Percentiles rank a stretch among this genome's conserved stretches.
Evolutionary conservation across 805 yeast species (phyloP).

Genomic region (Pichia paraexigua): DNA sequence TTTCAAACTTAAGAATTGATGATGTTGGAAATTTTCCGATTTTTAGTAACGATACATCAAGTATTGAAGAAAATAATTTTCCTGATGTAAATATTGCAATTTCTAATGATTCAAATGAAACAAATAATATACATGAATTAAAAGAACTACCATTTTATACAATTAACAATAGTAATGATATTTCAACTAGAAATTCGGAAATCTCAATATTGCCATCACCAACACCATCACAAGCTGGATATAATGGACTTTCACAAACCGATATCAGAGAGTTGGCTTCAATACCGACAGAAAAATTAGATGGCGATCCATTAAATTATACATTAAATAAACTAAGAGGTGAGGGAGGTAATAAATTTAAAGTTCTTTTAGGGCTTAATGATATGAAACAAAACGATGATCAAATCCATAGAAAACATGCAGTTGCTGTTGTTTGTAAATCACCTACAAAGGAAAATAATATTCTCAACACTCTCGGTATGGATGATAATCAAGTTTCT

Average conservation of each 20-base stretch:
- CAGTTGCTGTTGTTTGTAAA: constrained; percentile 13
- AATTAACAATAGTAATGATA: constrained; percentile 10
- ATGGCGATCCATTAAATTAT: constrained; percentile 62
- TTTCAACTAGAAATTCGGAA: constrained; percentile 5
- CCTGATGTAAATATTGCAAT: background rate
- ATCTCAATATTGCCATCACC: constrained; percentile 28
- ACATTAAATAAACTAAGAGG: constrained; percentile 81
- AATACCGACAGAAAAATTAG: constrained; percentile 70
- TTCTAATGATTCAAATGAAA: background rate
- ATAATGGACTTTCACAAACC: constrained; percentile 43
- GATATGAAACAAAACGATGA: constrained; percentile 12
- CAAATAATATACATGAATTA: background rate
- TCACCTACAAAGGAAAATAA: constrained; percentile 6
- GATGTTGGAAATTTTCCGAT: background rate
- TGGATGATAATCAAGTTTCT: constrained; percentile 12
- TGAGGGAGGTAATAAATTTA: constrained; percentile 21
- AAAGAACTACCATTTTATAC: constrained; percentile 7
- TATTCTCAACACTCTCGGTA: background rate
- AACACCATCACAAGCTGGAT: constrained; percentile 29
- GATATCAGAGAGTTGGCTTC: constrained; percentile 73
- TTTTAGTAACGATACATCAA: background rate
- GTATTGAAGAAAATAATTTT: background rate
- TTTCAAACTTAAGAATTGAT: constrained; percentile 37
- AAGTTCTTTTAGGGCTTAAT: constrained; percentile 21
- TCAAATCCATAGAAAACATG: constrained; percentile 12